Evolutionary conservation across 192 early-diverging fungal genomes (phyloP), one percentile per base, ranked within the genome.

Genomic region (Coemansia sp.): DNA sequence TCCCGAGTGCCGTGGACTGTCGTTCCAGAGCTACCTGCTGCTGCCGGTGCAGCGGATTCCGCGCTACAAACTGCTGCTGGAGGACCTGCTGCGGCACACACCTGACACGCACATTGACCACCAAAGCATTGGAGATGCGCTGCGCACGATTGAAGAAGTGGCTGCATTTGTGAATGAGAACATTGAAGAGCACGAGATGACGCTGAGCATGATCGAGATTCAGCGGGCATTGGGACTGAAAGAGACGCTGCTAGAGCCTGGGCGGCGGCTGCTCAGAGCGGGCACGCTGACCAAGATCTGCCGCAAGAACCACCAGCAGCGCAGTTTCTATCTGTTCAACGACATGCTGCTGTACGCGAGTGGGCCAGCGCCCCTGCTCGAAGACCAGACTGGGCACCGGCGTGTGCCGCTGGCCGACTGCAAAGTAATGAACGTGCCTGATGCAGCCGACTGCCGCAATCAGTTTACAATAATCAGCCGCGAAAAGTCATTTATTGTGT

Each of bases 401-500:
- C 87, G 85, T 52, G 81, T 91, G 25, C 67, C 75, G 24, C 77
- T 92, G 15, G 90, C 90, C 59, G 82, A 87, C 55, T 73, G 73
- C 62, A 68, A 65, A 67, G 73, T 84, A 38, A 75, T 82, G 72
- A 82, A 85, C n/a, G 73, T 80, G 7, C 76, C 81, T n/a, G 80
- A 85, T 58, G 64, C 78, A 4, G 66, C 56, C 55, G 86, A 84
- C 53, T 65, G 86, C 50, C 75, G 82, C 52, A 80, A 91, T 70
- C 84, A 86, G 43, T 91, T 93, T 68, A 90, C 90, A 17, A 88
- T 93, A 62, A 85, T 91, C 51, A 90, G 88, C 59, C 80, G 85
- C 27, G 90, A 92, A 54, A 92, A 93, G 67, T 90, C 89, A 3
- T 93, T 92, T 56, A 88, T 88, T 22, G 84, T 92, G 19, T 93